Evolutionary conservation across 2,329 filamentous ascomycete genomes (phyloP), one percentile per base, ranked within the genome.

Genomic region (Aspergillus tubingensis): DNA sequence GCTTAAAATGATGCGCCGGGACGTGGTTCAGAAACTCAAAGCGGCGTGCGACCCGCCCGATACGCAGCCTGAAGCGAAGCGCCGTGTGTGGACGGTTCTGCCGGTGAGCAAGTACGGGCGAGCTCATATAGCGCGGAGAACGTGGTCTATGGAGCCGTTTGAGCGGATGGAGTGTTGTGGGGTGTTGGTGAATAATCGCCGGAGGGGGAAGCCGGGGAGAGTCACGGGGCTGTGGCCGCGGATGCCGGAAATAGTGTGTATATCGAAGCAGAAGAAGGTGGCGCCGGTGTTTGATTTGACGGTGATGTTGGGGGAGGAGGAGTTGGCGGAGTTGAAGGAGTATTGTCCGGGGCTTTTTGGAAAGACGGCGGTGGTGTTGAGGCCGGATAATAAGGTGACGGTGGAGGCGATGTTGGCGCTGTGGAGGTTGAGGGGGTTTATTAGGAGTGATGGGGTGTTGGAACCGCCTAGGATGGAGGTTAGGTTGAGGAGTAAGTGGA

Each of bases 261-360:
- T 77, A 17, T 68, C 74, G 7, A 67, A 71, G 56, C 64, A 64
- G 1, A 61, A 67, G 13, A 69, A 68, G 8, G 66, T 68, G 48
- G 71, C 78, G 2, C 77, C 77, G 2, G 67, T 79, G 7, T 77
- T 78, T 56, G 72, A 79, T 57, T 65, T 79, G 3, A 63, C 70
- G 3, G 59, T 55, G 10, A 65, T 79, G 8, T 63, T 79, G 5
- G 69, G 73, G 0, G 56, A 67, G 13, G 58, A 65, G 17, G 72
- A 77, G 47, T 62, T 76, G 30, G 65, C 67, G 11, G 66, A 67
- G 5, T 65, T 80, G 11, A 62, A 69, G 44, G 58, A 62, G 11
- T 57, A 64, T 38, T 63, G 70, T 58, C 57, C 65, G 1, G 68
- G 72, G 11, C 32, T 36, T 8, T 76, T 79, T 49, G 66, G 69